Conservation (phyloP, 169 alveolate species). For the Cryptosporidium ubiquitum region DNA sequence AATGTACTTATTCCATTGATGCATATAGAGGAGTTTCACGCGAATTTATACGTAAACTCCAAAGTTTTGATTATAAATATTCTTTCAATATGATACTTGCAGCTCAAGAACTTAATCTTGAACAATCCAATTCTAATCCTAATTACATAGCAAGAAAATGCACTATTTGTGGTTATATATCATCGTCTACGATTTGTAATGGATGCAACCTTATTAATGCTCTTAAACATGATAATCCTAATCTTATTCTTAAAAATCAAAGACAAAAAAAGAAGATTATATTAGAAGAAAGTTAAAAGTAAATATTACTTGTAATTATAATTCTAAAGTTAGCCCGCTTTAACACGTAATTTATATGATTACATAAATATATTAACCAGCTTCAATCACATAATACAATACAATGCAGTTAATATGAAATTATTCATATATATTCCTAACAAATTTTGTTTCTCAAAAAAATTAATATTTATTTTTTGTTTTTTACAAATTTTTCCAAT, state of each 20-base stretch:
- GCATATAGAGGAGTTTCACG: conserved; percentile 97
- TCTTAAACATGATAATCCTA: conserved; percentile 22
- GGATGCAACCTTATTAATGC: conserved; percentile 50
- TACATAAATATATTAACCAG: not conserved
- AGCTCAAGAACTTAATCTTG: conserved; percentile 36
- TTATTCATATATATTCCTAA: not conserved
- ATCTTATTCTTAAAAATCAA: conserved; percentile 15
- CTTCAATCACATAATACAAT: too few relatives aligned
- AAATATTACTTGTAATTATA: not conserved
- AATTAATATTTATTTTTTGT: not conserved
- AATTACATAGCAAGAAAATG: conserved; percentile 50
- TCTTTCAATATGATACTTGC: conserved; percentile 31
- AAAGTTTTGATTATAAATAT: conserved; percentile 76
- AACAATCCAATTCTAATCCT: conserved; percentile 15
- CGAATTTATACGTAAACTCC: conserved; percentile 91
- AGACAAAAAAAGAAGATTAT: conserved; percentile 58
- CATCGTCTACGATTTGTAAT: conserved; percentile 50
- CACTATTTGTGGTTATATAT: conserved; percentile 45
- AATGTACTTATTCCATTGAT: conserved; percentile 96
- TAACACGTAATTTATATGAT: not conserved
- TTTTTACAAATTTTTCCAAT: not conserved
- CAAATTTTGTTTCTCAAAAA: not conserved
- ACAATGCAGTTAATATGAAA: not conserved
- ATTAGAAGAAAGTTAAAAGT: not conserved
- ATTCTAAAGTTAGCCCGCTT: not conserved